These are phyloP conservation scores for Gamsiella multidivaricata DNA, from an alignment of 192 early-diverging fungal genomes.

Conservation along the genomic window DNA sequence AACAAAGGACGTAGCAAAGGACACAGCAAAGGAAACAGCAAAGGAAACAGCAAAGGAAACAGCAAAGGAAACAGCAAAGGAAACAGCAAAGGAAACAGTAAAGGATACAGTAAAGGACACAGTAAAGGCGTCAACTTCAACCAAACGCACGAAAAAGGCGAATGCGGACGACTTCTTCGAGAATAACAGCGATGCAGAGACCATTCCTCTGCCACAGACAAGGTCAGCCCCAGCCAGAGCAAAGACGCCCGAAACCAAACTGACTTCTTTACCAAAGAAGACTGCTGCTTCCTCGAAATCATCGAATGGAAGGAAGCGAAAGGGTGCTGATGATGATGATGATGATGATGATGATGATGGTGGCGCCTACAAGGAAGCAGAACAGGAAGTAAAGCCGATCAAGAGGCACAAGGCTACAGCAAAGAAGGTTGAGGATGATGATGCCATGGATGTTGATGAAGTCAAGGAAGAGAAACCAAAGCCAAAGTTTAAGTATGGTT, in stretches of 20 bases:
- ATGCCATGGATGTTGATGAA: constrained; percentile 51
- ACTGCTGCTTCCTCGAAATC: not conserved
- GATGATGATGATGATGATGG: constrained; percentile 26
- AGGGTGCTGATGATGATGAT: constrained; percentile 7
- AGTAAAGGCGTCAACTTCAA: not conserved
- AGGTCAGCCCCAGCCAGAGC: constrained; percentile 8
- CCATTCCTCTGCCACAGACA: constrained; percentile 15
- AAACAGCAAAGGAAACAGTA: not conserved
- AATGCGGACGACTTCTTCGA: constrained; percentile 32
- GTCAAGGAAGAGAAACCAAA: constrained; percentile 31
- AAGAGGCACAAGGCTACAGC: constrained; percentile 27
- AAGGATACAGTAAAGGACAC: not conserved
- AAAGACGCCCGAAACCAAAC: constrained; percentile 9
- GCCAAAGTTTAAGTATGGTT: constrained; percentile 45
- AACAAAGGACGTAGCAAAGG: not conserved
- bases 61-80: not conserved
- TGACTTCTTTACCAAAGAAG: constrained; percentile 5
- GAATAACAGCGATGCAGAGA: constrained; percentile 35
- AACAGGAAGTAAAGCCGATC: constrained; percentile 5
- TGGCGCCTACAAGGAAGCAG: constrained; percentile 14
- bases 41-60: not conserved
- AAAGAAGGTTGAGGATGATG: constrained; percentile 16
- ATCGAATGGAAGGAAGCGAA: constrained; percentile 22
- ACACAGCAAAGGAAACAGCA: not conserved
- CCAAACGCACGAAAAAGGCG: constrained; percentile 24